Percentiles rank a stretch among this genome's conserved stretches.
phyloP scores from a whole-genome alignment of 1,284 basidiomycete species.

The Meripilus lineatus region DNA sequence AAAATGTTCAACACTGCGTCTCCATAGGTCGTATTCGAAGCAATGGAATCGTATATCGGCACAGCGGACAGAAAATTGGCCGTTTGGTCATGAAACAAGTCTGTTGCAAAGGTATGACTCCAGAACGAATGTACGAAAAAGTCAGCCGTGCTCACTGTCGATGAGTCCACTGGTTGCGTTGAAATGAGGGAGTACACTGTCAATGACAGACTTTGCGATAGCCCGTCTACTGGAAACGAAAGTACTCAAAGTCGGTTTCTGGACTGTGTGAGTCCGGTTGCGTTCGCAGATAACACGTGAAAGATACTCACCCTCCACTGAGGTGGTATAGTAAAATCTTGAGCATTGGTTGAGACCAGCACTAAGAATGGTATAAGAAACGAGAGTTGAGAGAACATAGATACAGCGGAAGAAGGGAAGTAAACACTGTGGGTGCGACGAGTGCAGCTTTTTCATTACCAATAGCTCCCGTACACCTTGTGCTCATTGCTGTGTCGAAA shows the following conservation, averaged over 20 bases:
- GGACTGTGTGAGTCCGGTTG: no score
- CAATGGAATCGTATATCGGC: conserved; percentile 1
- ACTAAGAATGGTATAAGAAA: no score
- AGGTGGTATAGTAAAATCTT: conserved; percentile 1
- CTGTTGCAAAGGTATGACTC: background rate
- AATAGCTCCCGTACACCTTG: no score
- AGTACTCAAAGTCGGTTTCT: conserved; percentile 7
- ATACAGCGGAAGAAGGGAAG: no score
- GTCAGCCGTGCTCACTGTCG: background rate
- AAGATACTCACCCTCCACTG: conserved; percentile 1
- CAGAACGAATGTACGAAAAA: background rate
- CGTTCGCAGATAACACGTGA: background rate
- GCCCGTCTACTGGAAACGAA: background rate
- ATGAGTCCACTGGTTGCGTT: conserved; percentile 4
- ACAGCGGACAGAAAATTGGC: conserved; percentile 4
- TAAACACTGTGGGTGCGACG: no score
- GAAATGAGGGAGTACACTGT: conserved; percentile 1
- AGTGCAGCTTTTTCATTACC: no score
- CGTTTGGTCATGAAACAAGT: conserved; percentile 3
- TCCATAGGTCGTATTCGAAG: background rate
- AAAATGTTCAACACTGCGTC: background rate
- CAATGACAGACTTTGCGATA: background rate
- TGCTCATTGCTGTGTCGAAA: no score
- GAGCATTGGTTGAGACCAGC: no score
- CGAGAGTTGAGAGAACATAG: no score